These are phyloP conservation scores for Nemania diffusa DNA, from an alignment of 2,329 filamentous ascomycete genomes.

Conservation along the genomic window DNA sequence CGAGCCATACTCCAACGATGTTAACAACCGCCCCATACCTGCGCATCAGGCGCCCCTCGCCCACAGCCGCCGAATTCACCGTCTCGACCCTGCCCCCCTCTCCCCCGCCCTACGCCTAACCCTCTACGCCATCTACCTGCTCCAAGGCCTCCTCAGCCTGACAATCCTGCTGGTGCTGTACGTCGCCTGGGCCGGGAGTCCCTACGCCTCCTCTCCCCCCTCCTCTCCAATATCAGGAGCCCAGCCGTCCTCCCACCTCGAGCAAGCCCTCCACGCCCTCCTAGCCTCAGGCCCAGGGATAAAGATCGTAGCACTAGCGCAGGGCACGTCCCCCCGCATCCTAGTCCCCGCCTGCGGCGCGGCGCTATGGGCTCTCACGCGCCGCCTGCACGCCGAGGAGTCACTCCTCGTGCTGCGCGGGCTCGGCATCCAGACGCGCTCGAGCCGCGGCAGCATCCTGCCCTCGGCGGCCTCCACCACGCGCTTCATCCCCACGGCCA, in stretches of 20 bases:
- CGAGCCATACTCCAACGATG: conserved; percentile 52
- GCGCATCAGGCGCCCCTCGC: conserved; percentile 75
- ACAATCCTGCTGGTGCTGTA: conserved; percentile 61
- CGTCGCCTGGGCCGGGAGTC: conserved; percentile 54
- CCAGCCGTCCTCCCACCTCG: background rate
- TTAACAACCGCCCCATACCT: conserved; percentile 70
- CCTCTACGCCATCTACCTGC: conserved; percentile 55
- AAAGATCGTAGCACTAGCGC: conserved; percentile 49
- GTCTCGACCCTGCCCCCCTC: conserved; percentile 79
- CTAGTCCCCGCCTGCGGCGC: conserved; percentile 50
- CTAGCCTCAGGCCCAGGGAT: conserved; percentile 46
- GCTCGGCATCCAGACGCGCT: conserved; percentile 88
- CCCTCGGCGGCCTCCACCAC: conserved; percentile 52
- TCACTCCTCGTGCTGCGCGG: conserved; percentile 88
- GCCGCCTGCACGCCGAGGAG: conserved; percentile 72
- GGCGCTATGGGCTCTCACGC: conserved; percentile 58
- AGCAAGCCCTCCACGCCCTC: conserved; percentile 27
- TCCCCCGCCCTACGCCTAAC: conserved; percentile 61
- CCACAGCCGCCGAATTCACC: conserved; percentile 91
- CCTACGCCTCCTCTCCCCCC: conserved; percentile 25
- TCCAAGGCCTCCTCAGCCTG: conserved; percentile 56
- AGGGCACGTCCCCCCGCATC: conserved; percentile 53
- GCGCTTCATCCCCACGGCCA: conserved; percentile 83
- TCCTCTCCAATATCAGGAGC: background rate
- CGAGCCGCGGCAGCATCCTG: conserved; percentile 54